phyloP scores from a whole-genome alignment of 768 basidiomycete genomes.

The Pleurotus ostreatus region DNA sequence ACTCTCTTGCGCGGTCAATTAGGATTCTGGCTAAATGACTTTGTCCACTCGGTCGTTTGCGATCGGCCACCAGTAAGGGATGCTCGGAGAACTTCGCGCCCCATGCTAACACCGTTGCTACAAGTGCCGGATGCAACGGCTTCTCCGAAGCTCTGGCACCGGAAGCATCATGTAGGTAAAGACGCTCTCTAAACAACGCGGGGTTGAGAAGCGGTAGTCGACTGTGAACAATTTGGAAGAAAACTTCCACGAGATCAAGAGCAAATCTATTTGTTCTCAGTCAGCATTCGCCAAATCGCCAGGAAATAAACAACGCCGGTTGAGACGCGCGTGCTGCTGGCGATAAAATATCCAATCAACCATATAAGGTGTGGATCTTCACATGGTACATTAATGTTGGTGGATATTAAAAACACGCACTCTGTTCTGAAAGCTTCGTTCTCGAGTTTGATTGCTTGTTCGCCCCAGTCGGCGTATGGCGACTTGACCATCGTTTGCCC shows the following conservation, averaged over 20 bases:
- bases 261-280: slow-evolving; percentile 59
- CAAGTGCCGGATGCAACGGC: slow-evolving; percentile 60
- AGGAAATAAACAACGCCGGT: too few relatives aligned
- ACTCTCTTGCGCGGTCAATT: slow-evolving; percentile 77
- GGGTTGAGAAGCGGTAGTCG: slow-evolving; percentile 87
- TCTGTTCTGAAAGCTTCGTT: slow-evolving; percentile 74
- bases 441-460: slow-evolving; percentile 66
- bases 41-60: slow-evolving; percentile 63
- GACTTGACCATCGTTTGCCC: slow-evolving; percentile 33
- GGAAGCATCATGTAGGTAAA: slow-evolving; percentile 39
- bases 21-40: slow-evolving; percentile 76
- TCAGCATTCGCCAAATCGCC: too few relatives aligned
- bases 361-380: slow-evolving; percentile 3
- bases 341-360: background rate
- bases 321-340: background rate
- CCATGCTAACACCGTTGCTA: slow-evolving; percentile 88
- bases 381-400: slow-evolving; percentile 1
- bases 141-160: slow-evolving; percentile 31
- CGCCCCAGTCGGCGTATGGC: slow-evolving; percentile 70
- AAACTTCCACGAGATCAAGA: slow-evolving; percentile 90
- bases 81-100: slow-evolving; percentile 94
- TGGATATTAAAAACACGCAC: slow-evolving; percentile 49
- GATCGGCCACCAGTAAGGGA: slow-evolving; percentile 75
- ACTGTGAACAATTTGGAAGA: slow-evolving; percentile 89
- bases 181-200: slow-evolving; percentile 68